phyloP scores from a whole-genome alignment of 208 protist genomes.

The Willaertia magna region DNA sequence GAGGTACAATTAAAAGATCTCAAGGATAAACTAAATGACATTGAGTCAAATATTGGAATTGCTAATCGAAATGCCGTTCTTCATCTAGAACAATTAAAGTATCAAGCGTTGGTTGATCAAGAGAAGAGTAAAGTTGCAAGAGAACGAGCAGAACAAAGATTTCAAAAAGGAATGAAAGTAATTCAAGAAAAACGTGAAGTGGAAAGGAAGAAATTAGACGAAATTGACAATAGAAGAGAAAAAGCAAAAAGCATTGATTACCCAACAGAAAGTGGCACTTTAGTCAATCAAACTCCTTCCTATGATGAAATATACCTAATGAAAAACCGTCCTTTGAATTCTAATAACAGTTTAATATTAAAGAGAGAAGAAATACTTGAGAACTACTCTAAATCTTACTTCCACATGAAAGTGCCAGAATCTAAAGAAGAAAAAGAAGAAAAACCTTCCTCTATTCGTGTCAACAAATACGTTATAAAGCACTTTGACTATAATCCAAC shows the following conservation, averaged over 20 bases:
- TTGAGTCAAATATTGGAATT: background rate
- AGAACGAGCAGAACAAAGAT: background rate
- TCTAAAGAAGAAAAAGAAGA: background rate
- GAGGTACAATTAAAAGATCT: background rate
- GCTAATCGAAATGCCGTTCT: background rate
- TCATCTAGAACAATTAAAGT: background rate
- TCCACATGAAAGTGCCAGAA: background rate
- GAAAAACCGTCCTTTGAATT: background rate
- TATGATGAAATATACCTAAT: background rate
- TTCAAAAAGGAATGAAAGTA: background rate
- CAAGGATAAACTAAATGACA: background rate
- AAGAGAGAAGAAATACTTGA: background rate
- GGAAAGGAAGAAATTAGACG: background rate
- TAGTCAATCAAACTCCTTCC: background rate
- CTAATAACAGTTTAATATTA: background rate
- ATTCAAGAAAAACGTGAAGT: background rate
- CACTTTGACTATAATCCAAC: too few species aligned
- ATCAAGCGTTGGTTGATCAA: background rate
- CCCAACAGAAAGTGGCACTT: background rate
- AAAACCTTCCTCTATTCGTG: background rate
- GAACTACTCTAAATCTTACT: background rate
- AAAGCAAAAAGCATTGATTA: background rate
- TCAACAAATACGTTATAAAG: background rate
- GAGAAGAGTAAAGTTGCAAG: background rate
- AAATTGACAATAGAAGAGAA: background rate